A percentile compares a stretch with the other conserved stretches of the same genome.
Conservation (phyloP, 768 basidiomycete species). For the Filobasidium wieringae region DNA sequence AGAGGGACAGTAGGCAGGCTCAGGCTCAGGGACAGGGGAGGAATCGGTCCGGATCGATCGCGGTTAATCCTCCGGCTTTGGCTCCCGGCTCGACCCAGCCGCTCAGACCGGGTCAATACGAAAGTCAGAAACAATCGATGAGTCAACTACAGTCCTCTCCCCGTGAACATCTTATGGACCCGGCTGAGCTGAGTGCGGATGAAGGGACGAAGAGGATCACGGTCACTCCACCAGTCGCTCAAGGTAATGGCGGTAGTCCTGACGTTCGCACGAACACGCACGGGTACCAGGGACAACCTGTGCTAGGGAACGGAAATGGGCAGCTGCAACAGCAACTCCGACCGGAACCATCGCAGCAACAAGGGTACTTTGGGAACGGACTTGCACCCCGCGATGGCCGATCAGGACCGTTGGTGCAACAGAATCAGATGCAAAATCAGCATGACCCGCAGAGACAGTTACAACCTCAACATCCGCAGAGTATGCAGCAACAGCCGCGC, state of each 20-base stretch:
- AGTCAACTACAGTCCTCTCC: conserved; percentile 14
- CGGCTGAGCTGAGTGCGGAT: conserved; percentile 44
- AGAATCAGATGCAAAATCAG: background rate
- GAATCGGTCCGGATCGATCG: background rate
- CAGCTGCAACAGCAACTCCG: background rate
- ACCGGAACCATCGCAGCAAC: background rate
- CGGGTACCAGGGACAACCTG: conserved; percentile 9
- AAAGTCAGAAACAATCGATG: conserved; percentile 11
- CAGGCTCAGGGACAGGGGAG: background rate
- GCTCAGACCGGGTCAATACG: too few relatives aligned
- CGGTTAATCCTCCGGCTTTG: too few relatives aligned
- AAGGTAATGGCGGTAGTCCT: conserved; percentile 39
- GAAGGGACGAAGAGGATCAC: conserved; percentile 66
- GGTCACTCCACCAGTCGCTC: conserved; percentile 65
- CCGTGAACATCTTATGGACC: conserved; percentile 45
- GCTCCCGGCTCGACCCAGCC: too few relatives aligned
- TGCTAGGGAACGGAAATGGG: background rate
- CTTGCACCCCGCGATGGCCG: too few relatives aligned
- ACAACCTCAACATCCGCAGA: conserved; percentile 44
- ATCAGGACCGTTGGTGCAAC: conserved; percentile 3
- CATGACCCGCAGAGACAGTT: conserved; percentile 12
- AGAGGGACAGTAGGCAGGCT: background rate
- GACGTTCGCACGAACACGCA: conserved; percentile 17
- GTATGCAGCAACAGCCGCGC: conserved; percentile 20
- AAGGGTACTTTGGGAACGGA: too few relatives aligned